These are phyloP conservation scores for Agrocybe praecox DNA, from an alignment of 768 basidiomycete species.

Conservation along the genomic window DNA sequence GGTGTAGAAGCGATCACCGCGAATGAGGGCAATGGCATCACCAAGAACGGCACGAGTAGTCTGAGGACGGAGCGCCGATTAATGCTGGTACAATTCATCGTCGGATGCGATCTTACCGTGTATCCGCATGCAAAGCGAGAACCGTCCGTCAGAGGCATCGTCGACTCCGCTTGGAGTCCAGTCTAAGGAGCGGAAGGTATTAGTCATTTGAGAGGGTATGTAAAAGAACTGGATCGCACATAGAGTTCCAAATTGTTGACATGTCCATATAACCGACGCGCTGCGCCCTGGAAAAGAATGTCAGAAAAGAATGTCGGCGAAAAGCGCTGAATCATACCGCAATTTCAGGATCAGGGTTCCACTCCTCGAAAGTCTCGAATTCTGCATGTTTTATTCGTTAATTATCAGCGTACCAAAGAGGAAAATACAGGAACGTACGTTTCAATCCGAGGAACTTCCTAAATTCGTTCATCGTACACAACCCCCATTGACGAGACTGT, in stretches of 20 bases:
- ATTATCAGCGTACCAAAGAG: neutral
- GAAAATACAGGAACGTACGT: slow-evolving; percentile 23
- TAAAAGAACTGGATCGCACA: neutral
- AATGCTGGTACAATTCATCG: neutral
- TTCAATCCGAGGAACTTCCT: slow-evolving; percentile 50
- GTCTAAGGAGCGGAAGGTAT: neutral
- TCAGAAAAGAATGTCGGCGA: too few species aligned
- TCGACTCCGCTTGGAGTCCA: slow-evolving; percentile 12
- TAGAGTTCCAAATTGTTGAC: slow-evolving; percentile 14
- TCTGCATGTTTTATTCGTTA: slow-evolving; percentile 18
- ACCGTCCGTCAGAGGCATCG: slow-evolving; percentile 7
- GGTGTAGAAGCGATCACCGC: slow-evolving; percentile 57
- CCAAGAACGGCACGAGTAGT: slow-evolving; percentile 52
- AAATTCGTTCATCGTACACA: slow-evolving; percentile 61
- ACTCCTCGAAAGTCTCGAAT: slow-evolving; percentile 53
- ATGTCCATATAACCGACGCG: slow-evolving; percentile 9
- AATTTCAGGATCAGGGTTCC: slow-evolving; percentile 51
- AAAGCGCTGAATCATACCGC: slow-evolving; percentile 10
- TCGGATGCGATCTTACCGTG: slow-evolving; percentile 35
- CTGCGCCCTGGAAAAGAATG: neutral
- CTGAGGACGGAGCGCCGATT: slow-evolving; percentile 15
- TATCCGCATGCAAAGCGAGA: slow-evolving; percentile 44
- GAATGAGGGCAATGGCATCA: slow-evolving; percentile 54
- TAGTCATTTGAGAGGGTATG: too few species aligned
- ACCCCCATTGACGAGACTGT: slow-evolving; percentile 57